These are phyloP conservation scores for Globisporangium spinosum DNA, from an alignment of 352 stramenopile genomes.

Conservation along the genomic window DNA sequence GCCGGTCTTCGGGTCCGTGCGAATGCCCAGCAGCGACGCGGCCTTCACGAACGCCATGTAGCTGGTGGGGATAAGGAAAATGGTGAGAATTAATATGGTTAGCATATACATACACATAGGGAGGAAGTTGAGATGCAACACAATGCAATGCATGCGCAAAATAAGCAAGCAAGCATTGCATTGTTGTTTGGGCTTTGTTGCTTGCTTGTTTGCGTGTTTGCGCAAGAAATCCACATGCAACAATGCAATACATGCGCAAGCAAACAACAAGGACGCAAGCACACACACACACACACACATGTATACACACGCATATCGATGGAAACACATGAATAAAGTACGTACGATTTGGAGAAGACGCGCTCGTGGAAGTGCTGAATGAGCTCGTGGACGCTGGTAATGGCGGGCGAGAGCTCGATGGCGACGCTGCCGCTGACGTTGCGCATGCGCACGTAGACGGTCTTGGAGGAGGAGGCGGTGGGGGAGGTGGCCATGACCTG, in stretches of 20 bases:
- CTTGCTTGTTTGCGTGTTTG: neutral
- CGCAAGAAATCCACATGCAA: neutral
- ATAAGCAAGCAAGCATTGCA: neutral
- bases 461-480: conserved; percentile 19
- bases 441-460: conserved; percentile 73
- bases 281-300: too few relatives aligned
- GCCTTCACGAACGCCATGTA: conserved; percentile 46
- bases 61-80: neutral
- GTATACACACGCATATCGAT: neutral
- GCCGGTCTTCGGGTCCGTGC: conserved; percentile 18
- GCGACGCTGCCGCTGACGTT: conserved; percentile 56
- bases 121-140: neutral
- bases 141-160: neutral
- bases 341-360: conserved; percentile 69
- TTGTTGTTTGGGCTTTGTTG: conserved; percentile 3
- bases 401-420: conserved; percentile 39
- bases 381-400: conserved; percentile 39
- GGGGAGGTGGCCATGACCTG: conserved; percentile 36
- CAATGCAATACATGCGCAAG: conserved; percentile 2
- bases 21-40: conserved; percentile 42
- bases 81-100: neutral
- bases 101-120: neutral
- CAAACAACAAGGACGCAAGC: neutral
- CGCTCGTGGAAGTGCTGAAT: conserved; percentile 68
- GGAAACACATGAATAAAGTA: neutral